Evolutionary conservation across 768 basidiomycete genomes (phyloP), one percentile per base, ranked within the genome.

Genomic region (Boletus rex-veris): DNA sequence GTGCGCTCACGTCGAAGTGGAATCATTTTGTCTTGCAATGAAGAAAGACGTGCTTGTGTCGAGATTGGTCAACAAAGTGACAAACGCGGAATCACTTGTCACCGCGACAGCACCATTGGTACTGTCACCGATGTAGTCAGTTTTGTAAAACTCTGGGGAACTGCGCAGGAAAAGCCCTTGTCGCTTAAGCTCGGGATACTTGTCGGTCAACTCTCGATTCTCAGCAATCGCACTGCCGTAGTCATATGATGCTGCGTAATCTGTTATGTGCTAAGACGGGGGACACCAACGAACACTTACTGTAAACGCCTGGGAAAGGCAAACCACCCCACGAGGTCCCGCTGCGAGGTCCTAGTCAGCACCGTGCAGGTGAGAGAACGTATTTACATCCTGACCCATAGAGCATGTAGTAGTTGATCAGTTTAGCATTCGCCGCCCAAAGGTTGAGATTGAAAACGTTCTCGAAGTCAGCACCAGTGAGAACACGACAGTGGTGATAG

Each of bases 281-380:
- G 14, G 45, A 11, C 7, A 45, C 12, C 36, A 21, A n/a, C 18
- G 40, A 24, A 48, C 44, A 64, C 71, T 67, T 63, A 66, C 76
- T 83, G 64, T 85, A 84, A 15, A 88, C 90, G 9, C 84, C 87
- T 14, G 81, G 90, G 73, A 83, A 88, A 2, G 91, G 86, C 40
- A 92, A 74, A 10, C 78, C 86, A 38, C 88, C 91, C 89, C 90
- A 93, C 12, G 86, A 90, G 1, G 91, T 92, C 21, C 91, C 90
- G 8, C 90, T 90, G 53, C 46, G 45, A 59, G 21, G 19, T 37
- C 18, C 18, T 21, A 14, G 9, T 63, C 21, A 61, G 56, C 19
- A 10, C 24, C 0, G 16, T 3, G 38, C 41, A 36, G 38, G n/a
- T 9, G 21, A 52, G 39, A 36, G 37, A 37, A 31, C 8, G 33